Base-by-base conservation (phyloP, 225 moss, liverwort and hornwort species). In the Physcomitrium patens region DNA sequence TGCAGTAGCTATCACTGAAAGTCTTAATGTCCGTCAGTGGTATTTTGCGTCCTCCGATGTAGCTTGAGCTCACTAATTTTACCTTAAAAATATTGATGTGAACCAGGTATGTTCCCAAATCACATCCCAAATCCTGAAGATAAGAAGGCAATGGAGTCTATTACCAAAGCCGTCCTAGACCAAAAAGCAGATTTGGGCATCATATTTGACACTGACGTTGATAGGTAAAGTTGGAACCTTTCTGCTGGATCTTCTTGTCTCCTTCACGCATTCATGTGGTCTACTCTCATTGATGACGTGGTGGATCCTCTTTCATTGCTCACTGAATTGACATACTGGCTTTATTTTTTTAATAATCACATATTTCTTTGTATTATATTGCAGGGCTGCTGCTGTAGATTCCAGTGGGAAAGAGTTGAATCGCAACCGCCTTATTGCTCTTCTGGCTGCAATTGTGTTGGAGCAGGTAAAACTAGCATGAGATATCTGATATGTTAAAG, bases 191-290 rank as follows among this genome's bases (percentile, higher is more conserved):
- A 96, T 83, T 76, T 96, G 49, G 96, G 96, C 65, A 94, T 96
- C 62, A 96, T 96, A 54, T 96, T 96, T 85, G 96, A 96, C 68
- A 96, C 96, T 68, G 96, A 96, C 74, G 96, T 94, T 42, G 96
- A 96, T 79, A 92, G 96, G 96, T 94, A 69, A 58, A 24, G 49
- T 61, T 26, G 1, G 3, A 61, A 62, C 9, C 41, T 11, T 46
- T 52, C 26, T 70, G 12, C 54, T 74, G 67, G 67, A 63, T 62
- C 42, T 62, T 17, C 19, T 59, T 72, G 68, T 58, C 53, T 47
- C 10, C 37, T 37, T 45, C 18, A 58, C 59, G 46, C 52, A 76
- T 45, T 60, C 24, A 3, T 53, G 51, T 63, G 68, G 20, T 56
- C 24, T 58, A 57, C 11, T 76, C 28, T 68, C 15, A 51, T 24